These are phyloP conservation scores for Phalaenopsis equestris DNA, from an alignment of 106 monocot genomes.

Conservation along the genomic window DNA sequence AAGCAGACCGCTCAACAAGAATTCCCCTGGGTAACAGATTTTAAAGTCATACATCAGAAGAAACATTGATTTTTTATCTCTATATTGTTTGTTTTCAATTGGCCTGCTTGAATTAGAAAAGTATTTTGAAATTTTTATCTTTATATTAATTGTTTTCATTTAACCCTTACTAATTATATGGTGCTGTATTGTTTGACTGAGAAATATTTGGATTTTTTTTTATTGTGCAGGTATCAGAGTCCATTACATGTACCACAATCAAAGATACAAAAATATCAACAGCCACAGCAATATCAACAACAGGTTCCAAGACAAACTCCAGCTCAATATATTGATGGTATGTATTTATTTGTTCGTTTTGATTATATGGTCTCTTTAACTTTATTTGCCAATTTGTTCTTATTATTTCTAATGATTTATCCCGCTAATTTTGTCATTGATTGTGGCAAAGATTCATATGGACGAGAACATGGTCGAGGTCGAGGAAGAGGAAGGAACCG, in stretches of 20 bases:
- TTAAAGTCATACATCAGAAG: background rate
- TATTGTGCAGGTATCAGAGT: conserved; percentile 54
- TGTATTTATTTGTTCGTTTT: background rate
- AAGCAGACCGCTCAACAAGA: conserved; percentile 37
- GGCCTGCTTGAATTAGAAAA: background rate
- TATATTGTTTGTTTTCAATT: background rate
- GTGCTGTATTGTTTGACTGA: background rate
- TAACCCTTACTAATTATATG: background rate
- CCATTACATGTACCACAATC: conserved; percentile 39
- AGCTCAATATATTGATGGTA: conserved; percentile 34
- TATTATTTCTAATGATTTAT: background rate
- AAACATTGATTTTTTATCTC: background rate
- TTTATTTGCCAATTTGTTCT: background rate
- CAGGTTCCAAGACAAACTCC: conserved; percentile 28
- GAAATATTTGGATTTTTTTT: background rate
- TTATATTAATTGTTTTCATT: background rate
- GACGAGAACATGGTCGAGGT: conserved; percentile 57
- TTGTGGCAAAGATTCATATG: conserved; percentile 52
- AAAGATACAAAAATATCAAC: conserved; percentile 32
- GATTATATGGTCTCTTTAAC: background rate
- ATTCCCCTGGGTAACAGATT: conserved; percentile 65
- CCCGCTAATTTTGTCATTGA: background rate
- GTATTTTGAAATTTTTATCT: background rate
- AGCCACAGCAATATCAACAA: conserved; percentile 24
- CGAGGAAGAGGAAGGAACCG: conserved; percentile 67